Base-by-base conservation (phyloP, 352 stramenopile genomes). In the Globisporangium abappressorium region DNA sequence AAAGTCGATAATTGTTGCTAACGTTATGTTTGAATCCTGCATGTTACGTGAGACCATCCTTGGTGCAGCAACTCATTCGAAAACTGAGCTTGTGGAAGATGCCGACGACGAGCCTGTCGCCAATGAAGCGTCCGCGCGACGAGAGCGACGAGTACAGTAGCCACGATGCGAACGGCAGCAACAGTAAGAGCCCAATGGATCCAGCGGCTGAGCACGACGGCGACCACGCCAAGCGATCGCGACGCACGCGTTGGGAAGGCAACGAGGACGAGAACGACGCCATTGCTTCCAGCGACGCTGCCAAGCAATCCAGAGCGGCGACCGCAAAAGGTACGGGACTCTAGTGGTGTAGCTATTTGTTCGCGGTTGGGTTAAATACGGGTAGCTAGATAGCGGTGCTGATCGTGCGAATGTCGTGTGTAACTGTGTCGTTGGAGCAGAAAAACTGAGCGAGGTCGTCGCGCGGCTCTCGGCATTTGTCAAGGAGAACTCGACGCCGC, bases 391-490 rank as follows among this genome's bases (percentile, higher is more conserved):
- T 41, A 12, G 34, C 0, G 34, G 8, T 41, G 34, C 34, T 41
- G 24, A 26, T 26, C 24, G 24, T 26, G 24, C 24, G 24, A 26
- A 26, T 26, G 24, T 26, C 24, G 24, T 26, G 24, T 26, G 24
- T 26, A 26, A 26, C 24, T 26, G 20, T 51, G 5, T 7, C 7
- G 9, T 12, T 9, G 33, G 54, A 3, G 2, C 22, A 71, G 66
- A 47, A 14, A 67, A 66, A 14, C 64, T 91, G 65, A 79, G 70
- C 43, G 85, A 90, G 55, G 84, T 93, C 20, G 85, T 90, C 14
- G 82, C 82, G 79, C 70, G 75, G 11, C 68, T 93, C 20, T 87
- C 83, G 28, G 81, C 68, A 22, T 78, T 93, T 28, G 83, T 93
- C 26, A 80, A 91, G 68, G 73, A 91, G 64, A 87, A 91, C 56